These are phyloP conservation scores for Sclerotinia sclerotiorum DNA, from an alignment of 2,329 filamentous ascomycete species.

Conservation along the genomic window DNA sequence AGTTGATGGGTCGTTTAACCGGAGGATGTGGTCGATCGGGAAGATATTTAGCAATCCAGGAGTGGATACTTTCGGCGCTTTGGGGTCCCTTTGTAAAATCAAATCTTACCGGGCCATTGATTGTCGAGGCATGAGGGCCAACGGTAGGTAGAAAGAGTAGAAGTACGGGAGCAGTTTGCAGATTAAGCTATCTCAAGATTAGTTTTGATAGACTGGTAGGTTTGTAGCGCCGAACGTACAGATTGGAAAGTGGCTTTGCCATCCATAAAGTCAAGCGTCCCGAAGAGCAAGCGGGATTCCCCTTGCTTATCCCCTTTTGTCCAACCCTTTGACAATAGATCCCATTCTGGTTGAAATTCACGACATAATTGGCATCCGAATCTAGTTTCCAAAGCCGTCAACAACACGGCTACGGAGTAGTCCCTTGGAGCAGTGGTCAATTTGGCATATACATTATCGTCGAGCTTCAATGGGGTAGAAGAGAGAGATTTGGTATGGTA, in stretches of 20 bases:
- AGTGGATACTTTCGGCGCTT: conserved; percentile 73
- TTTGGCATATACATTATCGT: conserved; percentile 71
- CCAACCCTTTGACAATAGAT: conserved; percentile 84
- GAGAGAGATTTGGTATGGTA: conserved; percentile 68
- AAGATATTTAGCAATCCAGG: conserved; percentile 77
- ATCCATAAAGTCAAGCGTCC: conserved; percentile 82
- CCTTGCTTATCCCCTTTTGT: conserved; percentile 75
- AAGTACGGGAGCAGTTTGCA: conserved; percentile 91
- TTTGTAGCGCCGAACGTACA: conserved; percentile 50
- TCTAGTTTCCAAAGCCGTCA: conserved; percentile 81
- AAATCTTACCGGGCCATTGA: conserved; percentile 70
- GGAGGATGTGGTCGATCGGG: conserved; percentile 74
- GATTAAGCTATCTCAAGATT: conserved; percentile 64
- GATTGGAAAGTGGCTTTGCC: conserved; percentile 84
- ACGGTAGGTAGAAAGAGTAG: conserved; percentile 82
- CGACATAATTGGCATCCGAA: conserved; percentile 85
- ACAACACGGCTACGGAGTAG: conserved; percentile 76
- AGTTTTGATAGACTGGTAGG: conserved; percentile 15
- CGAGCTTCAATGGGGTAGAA: conserved; percentile 71
- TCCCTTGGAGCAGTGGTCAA: conserved; percentile 77
- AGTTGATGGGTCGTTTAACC: conserved; percentile 87
- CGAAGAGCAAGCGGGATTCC: conserved; percentile 73
- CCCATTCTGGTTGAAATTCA: conserved; percentile 94
- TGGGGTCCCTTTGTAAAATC: conserved; percentile 78
- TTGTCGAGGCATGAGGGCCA: conserved; percentile 73